phyloP scores from a whole-genome alignment of 306 rosid species.

The Arachis hypogaea region DNA sequence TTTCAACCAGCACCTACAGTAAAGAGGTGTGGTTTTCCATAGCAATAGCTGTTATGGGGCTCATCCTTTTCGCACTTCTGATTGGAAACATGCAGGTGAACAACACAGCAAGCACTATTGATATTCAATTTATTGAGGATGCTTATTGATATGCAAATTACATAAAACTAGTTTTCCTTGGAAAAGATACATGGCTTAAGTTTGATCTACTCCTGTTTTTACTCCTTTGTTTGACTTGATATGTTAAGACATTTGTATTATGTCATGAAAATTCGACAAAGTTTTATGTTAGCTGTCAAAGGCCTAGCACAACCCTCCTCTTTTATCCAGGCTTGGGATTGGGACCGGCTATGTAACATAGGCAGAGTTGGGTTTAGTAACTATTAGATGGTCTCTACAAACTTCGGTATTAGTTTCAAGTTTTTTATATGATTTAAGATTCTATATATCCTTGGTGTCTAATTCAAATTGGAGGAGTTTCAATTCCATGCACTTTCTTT shows the following conservation, averaged over 20 bases:
- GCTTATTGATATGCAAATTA: slow-evolving; percentile 8
- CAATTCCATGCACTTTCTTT: too few relatives aligned
- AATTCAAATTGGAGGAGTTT: too few relatives aligned
- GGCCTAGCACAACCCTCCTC: too few relatives aligned
- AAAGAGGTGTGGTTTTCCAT: slow-evolving; percentile 83
- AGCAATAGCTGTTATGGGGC: slow-evolving; percentile 69
- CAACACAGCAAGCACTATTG: not conserved
- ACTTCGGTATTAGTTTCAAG: too few relatives aligned
- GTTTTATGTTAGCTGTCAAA: too few relatives aligned
- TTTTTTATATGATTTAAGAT: too few relatives aligned
- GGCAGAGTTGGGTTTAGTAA: too few relatives aligned
- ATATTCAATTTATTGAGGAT: slow-evolving; percentile 18
- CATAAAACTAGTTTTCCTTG: not conserved
- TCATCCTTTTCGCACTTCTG: slow-evolving; percentile 80
- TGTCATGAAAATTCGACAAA: not conserved
- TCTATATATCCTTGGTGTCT: too few relatives aligned
- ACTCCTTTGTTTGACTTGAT: slow-evolving; percentile 8
- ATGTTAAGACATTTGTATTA: not conserved
- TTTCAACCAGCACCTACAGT: slow-evolving; percentile 75
- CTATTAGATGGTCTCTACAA: too few relatives aligned
- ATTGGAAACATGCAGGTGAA: slow-evolving; percentile 94
- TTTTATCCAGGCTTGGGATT: too few relatives aligned
- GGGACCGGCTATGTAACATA: too few relatives aligned
- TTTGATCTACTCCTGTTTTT: not conserved
- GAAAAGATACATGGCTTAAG: slow-evolving; percentile 2